Evolutionary conservation across 2,329 filamentous ascomycete species (phyloP).

Genomic region (Cordyceps pruinosa): DNA sequence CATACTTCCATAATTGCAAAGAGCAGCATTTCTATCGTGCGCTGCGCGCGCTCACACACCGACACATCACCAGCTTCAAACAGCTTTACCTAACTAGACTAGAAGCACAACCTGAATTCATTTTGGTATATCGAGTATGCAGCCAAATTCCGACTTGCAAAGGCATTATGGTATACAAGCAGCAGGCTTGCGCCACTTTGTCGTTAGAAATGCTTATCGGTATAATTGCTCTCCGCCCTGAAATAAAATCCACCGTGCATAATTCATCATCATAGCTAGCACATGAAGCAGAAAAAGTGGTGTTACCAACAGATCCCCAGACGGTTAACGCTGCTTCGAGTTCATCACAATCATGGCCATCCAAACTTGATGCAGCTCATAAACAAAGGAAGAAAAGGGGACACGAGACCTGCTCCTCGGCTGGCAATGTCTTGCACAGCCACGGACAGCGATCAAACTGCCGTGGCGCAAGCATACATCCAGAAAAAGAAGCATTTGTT

Average conservation of each 20-base stretch:
- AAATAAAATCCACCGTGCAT: slow-evolving; percentile 9
- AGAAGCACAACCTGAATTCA: slow-evolving; percentile 11
- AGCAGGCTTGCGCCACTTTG: slow-evolving; percentile 10
- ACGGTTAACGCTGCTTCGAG: slow-evolving; percentile 8
- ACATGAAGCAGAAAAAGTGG: slow-evolving; percentile 4
- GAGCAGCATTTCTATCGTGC: background rate
- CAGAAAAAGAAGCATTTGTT: background rate
- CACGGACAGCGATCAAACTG: background rate
- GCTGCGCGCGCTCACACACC: background rate
- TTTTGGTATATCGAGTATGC: slow-evolving; percentile 13
- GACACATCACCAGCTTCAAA: background rate
- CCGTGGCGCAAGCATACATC: background rate
- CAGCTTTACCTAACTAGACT: background rate
- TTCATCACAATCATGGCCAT: slow-evolving; percentile 12
- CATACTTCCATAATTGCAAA: too few relatives aligned
- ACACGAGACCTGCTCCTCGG: slow-evolving; percentile 7
- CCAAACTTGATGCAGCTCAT: slow-evolving; percentile 13
- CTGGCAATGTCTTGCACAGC: background rate
- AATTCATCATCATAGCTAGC: slow-evolving; percentile 13
- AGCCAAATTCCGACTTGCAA: slow-evolving; percentile 12
- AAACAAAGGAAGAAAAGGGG: slow-evolving; percentile 19
- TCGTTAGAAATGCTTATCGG: slow-evolving; percentile 10
- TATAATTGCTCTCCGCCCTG: slow-evolving; percentile 11
- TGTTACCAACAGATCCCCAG: slow-evolving; percentile 5
- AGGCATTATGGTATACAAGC: slow-evolving; percentile 10